Evolutionary conservation across 2,329 filamentous ascomycete genomes (phyloP).

Genomic region (Colletotrichum spinosum): DNA sequence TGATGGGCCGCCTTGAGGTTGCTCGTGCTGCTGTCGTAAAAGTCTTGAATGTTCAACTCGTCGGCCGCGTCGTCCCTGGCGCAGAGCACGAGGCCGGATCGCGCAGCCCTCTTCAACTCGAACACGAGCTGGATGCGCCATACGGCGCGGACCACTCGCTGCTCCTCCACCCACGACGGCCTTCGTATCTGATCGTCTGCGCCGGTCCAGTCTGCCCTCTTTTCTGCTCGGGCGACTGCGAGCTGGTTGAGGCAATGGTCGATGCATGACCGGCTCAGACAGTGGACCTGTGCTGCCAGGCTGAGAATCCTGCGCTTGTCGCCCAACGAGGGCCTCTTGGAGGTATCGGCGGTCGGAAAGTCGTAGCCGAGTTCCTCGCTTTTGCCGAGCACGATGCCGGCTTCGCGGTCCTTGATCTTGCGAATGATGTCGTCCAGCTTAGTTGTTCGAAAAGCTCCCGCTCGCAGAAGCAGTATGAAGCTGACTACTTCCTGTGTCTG

Average conservation of each 20-base stretch:
- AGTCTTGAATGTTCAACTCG: background rate
- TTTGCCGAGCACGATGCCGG: constrained; percentile 26
- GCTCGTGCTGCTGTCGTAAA: constrained; percentile 29
- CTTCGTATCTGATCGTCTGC: no score
- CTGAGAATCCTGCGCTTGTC: constrained; percentile 7
- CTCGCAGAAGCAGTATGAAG: constrained; percentile 17
- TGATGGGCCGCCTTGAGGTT: constrained; percentile 28
- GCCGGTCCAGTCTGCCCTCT: background rate
- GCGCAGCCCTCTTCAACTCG: constrained; percentile 16
- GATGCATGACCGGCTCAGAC: constrained; percentile 20
- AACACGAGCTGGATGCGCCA: constrained; percentile 28
- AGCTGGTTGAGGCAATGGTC: background rate
- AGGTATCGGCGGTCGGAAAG: background rate
- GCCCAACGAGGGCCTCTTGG: background rate
- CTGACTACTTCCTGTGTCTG: constrained; percentile 28
- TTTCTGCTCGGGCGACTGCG: background rate
- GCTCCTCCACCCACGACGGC: constrained; percentile 24
- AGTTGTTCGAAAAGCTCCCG: constrained; percentile 16
- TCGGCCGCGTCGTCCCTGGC: background rate
- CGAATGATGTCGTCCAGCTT: background rate
- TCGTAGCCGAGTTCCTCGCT: constrained; percentile 20
- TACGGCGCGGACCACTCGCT: constrained; percentile 21
- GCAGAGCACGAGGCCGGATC: background rate
- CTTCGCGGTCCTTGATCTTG: constrained; percentile 26
- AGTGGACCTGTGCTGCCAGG: background rate